Percentiles rank a stretch among this genome's conserved stretches.
These are phyloP conservation scores for Potentilla sterilis DNA, from an alignment of 306 rosid genomes.

Conservation along the genomic window DNA sequence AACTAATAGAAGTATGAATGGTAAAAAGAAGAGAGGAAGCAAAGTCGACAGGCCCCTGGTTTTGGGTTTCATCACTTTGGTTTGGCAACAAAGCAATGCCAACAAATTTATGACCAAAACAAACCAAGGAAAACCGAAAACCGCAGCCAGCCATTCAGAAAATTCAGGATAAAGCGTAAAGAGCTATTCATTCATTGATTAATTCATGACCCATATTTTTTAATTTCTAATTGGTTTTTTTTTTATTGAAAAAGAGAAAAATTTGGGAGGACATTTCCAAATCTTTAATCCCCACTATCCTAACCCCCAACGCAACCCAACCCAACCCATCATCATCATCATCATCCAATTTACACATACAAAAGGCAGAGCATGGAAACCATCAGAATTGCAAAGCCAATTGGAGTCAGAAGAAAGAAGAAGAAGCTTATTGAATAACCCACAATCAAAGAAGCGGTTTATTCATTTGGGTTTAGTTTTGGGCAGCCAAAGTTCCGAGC, in stretches of 20 bases:
- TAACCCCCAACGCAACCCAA: slow-evolving; percentile 11
- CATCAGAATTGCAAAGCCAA: slow-evolving; percentile 18
- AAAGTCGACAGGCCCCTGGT: slow-evolving; percentile 8
- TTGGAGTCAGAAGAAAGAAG: slow-evolving; percentile 25
- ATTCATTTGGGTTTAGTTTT: slow-evolving; percentile 24
- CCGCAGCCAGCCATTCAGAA: slow-evolving; percentile 33
- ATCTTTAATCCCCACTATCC: slow-evolving; percentile 31
- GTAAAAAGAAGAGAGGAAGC: slow-evolving; percentile 16
- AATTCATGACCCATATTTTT: slow-evolving; percentile 48
- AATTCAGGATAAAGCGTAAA: slow-evolving; percentile 47
- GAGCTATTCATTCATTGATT: background rate
- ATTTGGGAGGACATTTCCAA: slow-evolving; percentile 29
- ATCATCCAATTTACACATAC: background rate
- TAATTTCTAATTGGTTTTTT: slow-evolving; percentile 21
- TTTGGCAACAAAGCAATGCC: slow-evolving; percentile 18
- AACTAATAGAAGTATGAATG: background rate
- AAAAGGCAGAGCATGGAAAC: slow-evolving; percentile 34
- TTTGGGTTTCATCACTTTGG: background rate
- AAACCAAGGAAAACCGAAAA: background rate
- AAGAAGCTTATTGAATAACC: slow-evolving; percentile 27
- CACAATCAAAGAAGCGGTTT: background rate
- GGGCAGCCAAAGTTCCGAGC: slow-evolving; percentile 4
- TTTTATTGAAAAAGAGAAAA: background rate
- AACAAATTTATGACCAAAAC: background rate
- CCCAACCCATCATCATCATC: background rate